Evolutionary conservation across 495 filamentous ascomycete genomes (phyloP), one percentile per base, ranked within the genome.

Genomic region (Aspergillus asperescens): DNA sequence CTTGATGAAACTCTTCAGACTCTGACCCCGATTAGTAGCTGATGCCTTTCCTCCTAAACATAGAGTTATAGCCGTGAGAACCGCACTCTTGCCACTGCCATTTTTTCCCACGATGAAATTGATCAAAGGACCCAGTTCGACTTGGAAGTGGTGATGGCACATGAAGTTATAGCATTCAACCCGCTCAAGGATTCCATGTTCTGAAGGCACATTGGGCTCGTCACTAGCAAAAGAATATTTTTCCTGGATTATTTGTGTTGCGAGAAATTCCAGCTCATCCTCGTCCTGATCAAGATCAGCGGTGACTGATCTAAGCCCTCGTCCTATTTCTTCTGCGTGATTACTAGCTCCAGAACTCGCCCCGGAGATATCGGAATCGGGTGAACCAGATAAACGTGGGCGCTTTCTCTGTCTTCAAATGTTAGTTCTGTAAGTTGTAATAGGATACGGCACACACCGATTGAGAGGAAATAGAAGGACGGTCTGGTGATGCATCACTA

Each of bases 61-160:
- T 25, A 99, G 75, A 0, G 90, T 96, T 48, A 99, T 81, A 6
- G 89, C 93, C 2, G 93, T 96, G n/a, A 99, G 71, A 18, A 97
- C 84, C 19, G 93, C 93, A 64, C 92, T 96, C 72, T 99, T 99
- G n/a, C 93, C 93, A 61, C 93, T 97, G 34, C 93, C 93, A 66
- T 99, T 99, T 62, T 95, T 89, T 3, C 93, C 93, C 48, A 95
- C 89, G 44, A 99, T 90, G 68, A 97, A 99, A 66, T 97, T 99
- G 58, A 97, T 93, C 5, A 96, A 77, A 0, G 93, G 92, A 0
- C 93, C 92, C 15, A 99, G 75, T 32, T 86, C 79, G 41, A 95
- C 85, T 47, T 84, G 77, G 13, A 97, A 81, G 52, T 82, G 83
- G 15, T 77, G 70, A 62, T 99, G 93, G 61, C 92, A 96, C 93